These are phyloP conservation scores for Aspergillus quadrilineatus DNA, from an alignment of 2,329 filamentous ascomycete genomes.

Conservation along the genomic window DNA sequence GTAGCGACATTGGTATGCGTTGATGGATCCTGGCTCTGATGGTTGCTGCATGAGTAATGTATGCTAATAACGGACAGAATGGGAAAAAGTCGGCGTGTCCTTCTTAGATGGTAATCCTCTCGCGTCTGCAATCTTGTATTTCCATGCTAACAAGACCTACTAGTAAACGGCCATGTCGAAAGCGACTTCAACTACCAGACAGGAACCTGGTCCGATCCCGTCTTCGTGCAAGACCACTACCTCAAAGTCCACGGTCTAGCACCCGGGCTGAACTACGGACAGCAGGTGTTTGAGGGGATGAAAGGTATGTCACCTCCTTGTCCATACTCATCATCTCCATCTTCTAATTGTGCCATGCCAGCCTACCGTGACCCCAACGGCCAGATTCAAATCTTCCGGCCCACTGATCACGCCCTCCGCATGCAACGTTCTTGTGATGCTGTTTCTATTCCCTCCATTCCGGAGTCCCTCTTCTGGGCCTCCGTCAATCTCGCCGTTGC, in stretches of 20 bases:
- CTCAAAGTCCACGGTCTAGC: slow-evolving; percentile 4
- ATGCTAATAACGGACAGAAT: background rate
- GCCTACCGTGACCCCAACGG: slow-evolving; percentile 1
- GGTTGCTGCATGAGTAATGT: background rate
- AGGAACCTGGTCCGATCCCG: slow-evolving; percentile 1
- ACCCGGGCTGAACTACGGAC: slow-evolving; percentile 6
- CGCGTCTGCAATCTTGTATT: background rate
- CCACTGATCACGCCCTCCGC: background rate
- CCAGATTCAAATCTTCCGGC: slow-evolving; percentile 7
- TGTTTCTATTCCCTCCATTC: slow-evolving; percentile 7
- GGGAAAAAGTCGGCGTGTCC: background rate
- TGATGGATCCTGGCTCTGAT: too few species aligned
- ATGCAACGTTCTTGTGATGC: background rate
- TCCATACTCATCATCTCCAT: background rate
- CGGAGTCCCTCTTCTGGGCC: background rate
- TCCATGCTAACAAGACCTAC: background rate
- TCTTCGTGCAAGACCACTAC: slow-evolving; percentile 2
- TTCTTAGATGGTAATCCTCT: background rate
- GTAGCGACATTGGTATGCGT: too few species aligned
- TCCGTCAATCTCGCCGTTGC: slow-evolving; percentile 7
- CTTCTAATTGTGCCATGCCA: background rate
- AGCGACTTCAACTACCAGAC: background rate
- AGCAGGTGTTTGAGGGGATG: slow-evolving; percentile 9
- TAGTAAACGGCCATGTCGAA: slow-evolving; percentile 10
- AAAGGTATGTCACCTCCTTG: background rate